Conservation (phyloP, 1,139 yeast genomes). For the Candida buenavistaensis region DNA sequence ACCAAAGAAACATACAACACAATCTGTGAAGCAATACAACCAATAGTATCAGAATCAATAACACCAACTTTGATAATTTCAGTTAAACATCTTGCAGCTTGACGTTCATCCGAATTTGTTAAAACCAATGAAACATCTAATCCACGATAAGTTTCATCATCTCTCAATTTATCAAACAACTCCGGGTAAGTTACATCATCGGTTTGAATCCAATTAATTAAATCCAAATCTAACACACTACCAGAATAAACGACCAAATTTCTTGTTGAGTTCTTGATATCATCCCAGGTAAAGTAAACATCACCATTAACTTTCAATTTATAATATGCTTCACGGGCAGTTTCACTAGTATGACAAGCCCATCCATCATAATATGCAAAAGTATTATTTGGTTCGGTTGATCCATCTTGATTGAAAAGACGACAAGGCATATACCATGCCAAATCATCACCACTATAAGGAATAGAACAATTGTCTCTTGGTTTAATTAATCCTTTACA, state of each 20-base stretch:
- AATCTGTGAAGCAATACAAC: slow-evolving; percentile 90
- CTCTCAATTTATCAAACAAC: slow-evolving; percentile 62
- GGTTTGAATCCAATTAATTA: slow-evolving; percentile 69
- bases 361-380: slow-evolving; percentile 71
- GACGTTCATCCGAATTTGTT: slow-evolving; percentile 66
- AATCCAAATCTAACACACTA: slow-evolving; percentile 75
- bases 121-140: slow-evolving; percentile 79
- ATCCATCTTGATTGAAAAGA: slow-evolving; percentile 66
- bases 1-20: slow-evolving; percentile 80
- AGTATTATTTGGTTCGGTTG: slow-evolving; percentile 62
- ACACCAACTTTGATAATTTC: slow-evolving; percentile 89
- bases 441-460: slow-evolving; percentile 59
- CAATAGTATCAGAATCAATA: slow-evolving; percentile 86
- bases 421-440: slow-evolving; percentile 99
- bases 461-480: slow-evolving; percentile 67
- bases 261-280: slow-evolving; percentile 66
- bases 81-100: slow-evolving; percentile 77
- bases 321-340: slow-evolving; percentile 72
- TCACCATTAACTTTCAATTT: slow-evolving; percentile 63
- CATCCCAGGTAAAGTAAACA: slow-evolving; percentile 90
- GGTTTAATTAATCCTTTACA: slow-evolving; percentile 84
- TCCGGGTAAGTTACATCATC: slow-evolving; percentile 73
- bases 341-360: slow-evolving; percentile 82
- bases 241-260: slow-evolving; percentile 88
- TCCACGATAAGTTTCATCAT: slow-evolving; percentile 61